Evolutionary conservation across 2,329 filamentous ascomycete genomes (phyloP), one percentile per base, ranked within the genome.

Genomic region (Volutella citrinella): DNA sequence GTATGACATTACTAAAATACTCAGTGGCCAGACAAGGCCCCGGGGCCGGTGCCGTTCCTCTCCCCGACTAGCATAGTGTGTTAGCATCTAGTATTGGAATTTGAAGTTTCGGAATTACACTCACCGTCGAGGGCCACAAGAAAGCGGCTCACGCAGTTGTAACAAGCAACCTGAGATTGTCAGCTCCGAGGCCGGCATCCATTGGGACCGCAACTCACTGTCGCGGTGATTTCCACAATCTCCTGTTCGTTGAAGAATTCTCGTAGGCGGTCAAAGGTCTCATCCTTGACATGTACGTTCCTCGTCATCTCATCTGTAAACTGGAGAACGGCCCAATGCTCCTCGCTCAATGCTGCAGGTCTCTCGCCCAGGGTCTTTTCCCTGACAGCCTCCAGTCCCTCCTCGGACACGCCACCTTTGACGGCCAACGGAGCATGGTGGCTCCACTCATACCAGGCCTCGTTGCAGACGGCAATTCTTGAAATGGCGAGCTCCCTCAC

Each of bases 301-400:
- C 79, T 68, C 30, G 88, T 95, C 84, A 94, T 94, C 57, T 87
- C 84, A 64, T 94, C 87, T 13, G 87, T 76, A 57, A 88, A 90
- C 27, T 72, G 66, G 34, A 91, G 59, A 20, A 87, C 83, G 0
- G 79, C 81, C 69, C 77, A 79, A 63, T 88, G 79, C 55, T 67
- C 70, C 40, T 73, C 71, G 17, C 63, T 76, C 40, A 89, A 52
- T 36, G 43, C 62, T 20, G 34, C 53, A 30, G 55, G 63, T 35
- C 51, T 54, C 35, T 59, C 42, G 2, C 47, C 47, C 5, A 59
- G 42, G 0, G 34, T 52, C 14, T 61, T 52, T 17, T 43, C 41
- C 60, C 64, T 67, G 21, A 74, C 60, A 5, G 63, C 47, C 35
- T 66, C 64, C 48, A 82, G 61, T 7, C 66, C 72, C 12, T 64